A percentile compares a stretch with the other conserved stretches of the same genome.
phyloP scores from a whole-genome alignment of 1,139 yeast genomes.

The Pichia sp. region DNA sequence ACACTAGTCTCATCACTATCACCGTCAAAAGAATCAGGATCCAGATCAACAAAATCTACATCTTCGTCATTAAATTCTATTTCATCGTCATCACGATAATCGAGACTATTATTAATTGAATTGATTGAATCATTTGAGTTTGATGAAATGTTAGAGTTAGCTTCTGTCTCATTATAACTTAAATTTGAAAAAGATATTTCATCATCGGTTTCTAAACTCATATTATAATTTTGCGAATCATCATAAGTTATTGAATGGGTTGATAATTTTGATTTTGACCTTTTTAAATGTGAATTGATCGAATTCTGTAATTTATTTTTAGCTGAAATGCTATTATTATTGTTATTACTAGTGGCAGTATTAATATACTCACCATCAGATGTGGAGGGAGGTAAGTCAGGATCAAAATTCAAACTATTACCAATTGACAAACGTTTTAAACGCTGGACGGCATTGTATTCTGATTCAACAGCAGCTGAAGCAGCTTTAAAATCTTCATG shows the following conservation, averaged over 20 bases:
- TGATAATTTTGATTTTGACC: conserved; percentile 12
- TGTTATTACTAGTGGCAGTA: conserved; percentile 1
- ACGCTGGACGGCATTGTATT: conserved; percentile 53
- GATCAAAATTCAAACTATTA: conserved; percentile 47
- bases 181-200: background rate
- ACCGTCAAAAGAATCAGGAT: conserved; percentile 25
- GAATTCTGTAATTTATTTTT: background rate
- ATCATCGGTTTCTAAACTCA: background rate
- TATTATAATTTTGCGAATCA: background rate
- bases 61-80: conserved; percentile 15
- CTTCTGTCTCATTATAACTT: conserved; percentile 1
- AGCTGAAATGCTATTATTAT: background rate
- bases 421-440: conserved; percentile 52
- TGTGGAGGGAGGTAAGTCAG: conserved; percentile 49
- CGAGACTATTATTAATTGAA: background rate
- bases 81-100: conserved; percentile 4
- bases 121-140: background rate
- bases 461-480: conserved; percentile 40
- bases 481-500: conserved; percentile 30
- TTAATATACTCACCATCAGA: conserved; percentile 22
- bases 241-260: conserved; percentile 5
- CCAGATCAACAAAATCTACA: conserved; percentile 21
- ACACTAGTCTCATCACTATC: conserved; percentile 37
- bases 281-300: conserved; percentile 1
- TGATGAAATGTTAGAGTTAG: background rate